Conservation (phyloP, 2,329 filamentous ascomycete species). For the Xylariaceae sp. region DNA sequence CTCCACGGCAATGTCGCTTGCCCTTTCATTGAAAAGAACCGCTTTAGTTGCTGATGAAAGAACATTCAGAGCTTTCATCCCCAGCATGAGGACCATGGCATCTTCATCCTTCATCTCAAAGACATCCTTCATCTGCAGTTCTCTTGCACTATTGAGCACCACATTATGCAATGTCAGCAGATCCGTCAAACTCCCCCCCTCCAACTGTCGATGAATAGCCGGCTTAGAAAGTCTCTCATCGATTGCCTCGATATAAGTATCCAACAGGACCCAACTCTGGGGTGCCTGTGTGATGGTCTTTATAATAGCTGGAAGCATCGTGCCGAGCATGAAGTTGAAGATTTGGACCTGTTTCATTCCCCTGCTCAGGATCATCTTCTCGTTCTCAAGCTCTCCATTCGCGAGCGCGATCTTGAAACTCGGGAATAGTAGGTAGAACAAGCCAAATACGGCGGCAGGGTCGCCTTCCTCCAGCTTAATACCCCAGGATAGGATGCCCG, state of each 20-base stretch:
- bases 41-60: conserved; percentile 29
- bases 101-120: conserved; percentile 23
- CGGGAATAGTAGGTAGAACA: conserved; percentile 58
- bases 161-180: conserved; percentile 34
- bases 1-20: conserved; percentile 12
- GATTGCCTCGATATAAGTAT: conserved; percentile 49
- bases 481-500: conserved; percentile 55
- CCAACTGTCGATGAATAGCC: conserved; percentile 38
- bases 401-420: conserved; percentile 55
- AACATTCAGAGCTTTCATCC: conserved; percentile 27
- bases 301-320: conserved; percentile 55
- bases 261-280: conserved; percentile 47
- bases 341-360: conserved; percentile 49
- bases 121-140: conserved; percentile 20
- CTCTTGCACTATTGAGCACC: conserved; percentile 28
- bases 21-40: conserved; percentile 26
- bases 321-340: conserved; percentile 46
- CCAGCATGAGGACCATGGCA: conserved; percentile 21
- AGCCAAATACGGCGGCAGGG: conserved; percentile 42
- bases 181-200: conserved; percentile 32
- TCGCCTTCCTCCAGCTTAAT: conserved; percentile 54
- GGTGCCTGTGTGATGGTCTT: conserved; percentile 34
- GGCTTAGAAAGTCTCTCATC: conserved; percentile 34
- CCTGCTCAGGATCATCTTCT: conserved; percentile 44
- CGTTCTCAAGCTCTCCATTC: conserved; percentile 46